A percentile compares a stretch with the other conserved stretches of the same genome.
Conservation (phyloP, 2,329 filamentous ascomycete genomes). For the Aureobasidium sp. region DNA sequence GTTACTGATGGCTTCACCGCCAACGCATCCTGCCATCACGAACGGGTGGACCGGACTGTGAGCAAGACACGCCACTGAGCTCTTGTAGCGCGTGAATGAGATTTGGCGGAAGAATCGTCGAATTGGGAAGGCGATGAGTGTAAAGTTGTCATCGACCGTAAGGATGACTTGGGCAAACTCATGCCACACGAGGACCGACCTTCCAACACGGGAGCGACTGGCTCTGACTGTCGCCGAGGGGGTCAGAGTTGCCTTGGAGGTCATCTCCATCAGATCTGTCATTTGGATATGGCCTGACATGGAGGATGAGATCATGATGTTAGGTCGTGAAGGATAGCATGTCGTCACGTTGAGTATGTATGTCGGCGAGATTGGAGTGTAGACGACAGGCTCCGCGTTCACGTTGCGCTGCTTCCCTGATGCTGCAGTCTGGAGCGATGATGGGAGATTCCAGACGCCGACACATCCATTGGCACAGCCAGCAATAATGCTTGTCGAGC, state of each 20-base stretch:
- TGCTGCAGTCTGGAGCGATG: conserved; percentile 31
- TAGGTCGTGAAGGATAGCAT: conserved; percentile 48
- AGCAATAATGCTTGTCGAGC: conserved; percentile 47
- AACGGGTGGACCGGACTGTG: conserved; percentile 50
- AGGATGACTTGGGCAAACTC: conserved; percentile 50
- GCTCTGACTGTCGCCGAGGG: conserved; percentile 38
- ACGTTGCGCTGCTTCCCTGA: conserved; percentile 22
- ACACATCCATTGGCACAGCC: conserved; percentile 52
- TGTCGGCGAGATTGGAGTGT: conserved; percentile 37
- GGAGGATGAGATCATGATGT: conserved; percentile 46
- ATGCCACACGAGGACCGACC: conserved; percentile 46
- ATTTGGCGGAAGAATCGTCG: conserved; percentile 47
- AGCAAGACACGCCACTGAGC: conserved; percentile 36
- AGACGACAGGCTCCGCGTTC: conserved; percentile 34
- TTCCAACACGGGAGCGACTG: conserved; percentile 44
- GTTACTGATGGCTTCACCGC: conserved; percentile 44
- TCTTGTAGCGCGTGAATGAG: conserved; percentile 31
- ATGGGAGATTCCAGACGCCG: conserved; percentile 45
- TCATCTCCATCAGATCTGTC: conserved; percentile 46
- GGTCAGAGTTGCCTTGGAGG: conserved; percentile 38
- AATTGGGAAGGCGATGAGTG: conserved; percentile 41
- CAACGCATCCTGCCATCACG: conserved; percentile 45
- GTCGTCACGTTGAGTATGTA: conserved; percentile 43
- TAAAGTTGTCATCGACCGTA: conserved; percentile 49
- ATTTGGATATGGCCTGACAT: conserved; percentile 51